Evolutionary conservation across 2,329 filamentous ascomycete genomes (phyloP).

Genomic region (Penicillium sclerotiorum): DNA sequence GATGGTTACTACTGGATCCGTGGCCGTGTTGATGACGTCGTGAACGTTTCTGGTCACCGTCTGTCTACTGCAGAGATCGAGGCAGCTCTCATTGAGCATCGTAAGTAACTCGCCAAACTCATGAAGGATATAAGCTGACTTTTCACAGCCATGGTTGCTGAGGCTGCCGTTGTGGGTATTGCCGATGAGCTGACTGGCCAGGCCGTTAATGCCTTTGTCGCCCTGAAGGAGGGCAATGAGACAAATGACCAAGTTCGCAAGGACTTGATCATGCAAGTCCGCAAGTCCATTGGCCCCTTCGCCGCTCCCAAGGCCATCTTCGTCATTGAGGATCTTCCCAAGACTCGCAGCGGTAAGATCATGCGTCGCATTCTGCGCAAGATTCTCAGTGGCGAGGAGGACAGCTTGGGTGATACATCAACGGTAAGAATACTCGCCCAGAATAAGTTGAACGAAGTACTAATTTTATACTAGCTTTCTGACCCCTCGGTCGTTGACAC

Average conservation of each 20-base stretch:
- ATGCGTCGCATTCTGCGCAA: conserved; percentile 97
- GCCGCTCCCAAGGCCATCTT: conserved; percentile 93
- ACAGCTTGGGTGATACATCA: conserved; percentile 89
- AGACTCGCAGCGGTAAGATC: conserved; percentile 98
- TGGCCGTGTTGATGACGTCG: conserved; percentile 95
- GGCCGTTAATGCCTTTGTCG: conserved; percentile 94
- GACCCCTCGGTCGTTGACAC: conserved; percentile 86
- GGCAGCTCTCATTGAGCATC: conserved; percentile 91
- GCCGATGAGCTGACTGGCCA: conserved; percentile 93
- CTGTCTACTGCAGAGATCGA: conserved; percentile 98
- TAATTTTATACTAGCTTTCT: conserved; percentile 65
- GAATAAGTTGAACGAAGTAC: too few species aligned
- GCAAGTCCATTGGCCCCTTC: conserved; percentile 96
- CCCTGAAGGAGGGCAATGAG: conserved; percentile 83
- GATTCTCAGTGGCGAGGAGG: conserved; percentile 95
- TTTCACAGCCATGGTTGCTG: conserved; percentile 63
- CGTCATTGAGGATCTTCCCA: conserved; percentile 89
- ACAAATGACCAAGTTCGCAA: conserved; percentile 80
- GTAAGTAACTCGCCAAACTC: conserved; percentile 43
- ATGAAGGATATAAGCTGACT: conserved; percentile 20
- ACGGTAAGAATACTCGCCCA: conserved; percentile 66
- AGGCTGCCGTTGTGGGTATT: conserved; percentile 93
- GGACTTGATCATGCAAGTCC: conserved; percentile 90
- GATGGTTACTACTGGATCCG: conserved; percentile 99
- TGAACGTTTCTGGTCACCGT: conserved; percentile 96